Percentiles rank a stretch among this genome's conserved stretches.
Conservation (phyloP, 1,284 basidiomycete species). For the Sutorius eximius region DNA sequence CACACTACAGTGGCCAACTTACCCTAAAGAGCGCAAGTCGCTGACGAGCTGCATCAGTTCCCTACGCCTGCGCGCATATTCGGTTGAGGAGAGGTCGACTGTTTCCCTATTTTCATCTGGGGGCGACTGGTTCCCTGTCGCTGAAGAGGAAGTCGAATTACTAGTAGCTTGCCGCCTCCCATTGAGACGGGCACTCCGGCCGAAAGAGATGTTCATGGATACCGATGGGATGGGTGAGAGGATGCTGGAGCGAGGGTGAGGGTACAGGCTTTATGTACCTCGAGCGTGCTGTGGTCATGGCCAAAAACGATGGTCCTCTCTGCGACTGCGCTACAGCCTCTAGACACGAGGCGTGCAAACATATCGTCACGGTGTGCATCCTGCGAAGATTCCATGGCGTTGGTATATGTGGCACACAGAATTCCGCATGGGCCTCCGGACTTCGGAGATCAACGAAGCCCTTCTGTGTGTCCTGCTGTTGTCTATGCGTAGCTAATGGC, state of each 20-base stretch:
- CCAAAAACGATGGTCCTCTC: not conserved
- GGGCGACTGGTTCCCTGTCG: conserved; percentile 1
- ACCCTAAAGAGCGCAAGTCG: conserved; percentile 48
- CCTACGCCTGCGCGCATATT: conserved; percentile 47
- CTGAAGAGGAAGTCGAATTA: not conserved
- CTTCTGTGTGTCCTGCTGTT: not conserved
- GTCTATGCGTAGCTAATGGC: not conserved
- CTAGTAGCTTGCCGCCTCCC: not conserved
- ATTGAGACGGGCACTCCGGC: not conserved
- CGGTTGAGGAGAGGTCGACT: conserved; percentile 30
- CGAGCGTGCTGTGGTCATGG: not conserved
- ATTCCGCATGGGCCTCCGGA: not conserved
- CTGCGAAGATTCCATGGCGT: not conserved
- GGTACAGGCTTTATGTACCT: conserved; percentile 17
- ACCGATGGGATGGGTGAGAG: not conserved
- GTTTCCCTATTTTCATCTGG: conserved; percentile 15
- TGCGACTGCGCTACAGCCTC: not conserved
- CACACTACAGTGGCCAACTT: conserved; percentile 7
- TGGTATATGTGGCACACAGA: not conserved
- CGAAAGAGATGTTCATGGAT: conserved; percentile 11
- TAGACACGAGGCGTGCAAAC: not conserved
- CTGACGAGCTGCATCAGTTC: conserved; percentile 48
- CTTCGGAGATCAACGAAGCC: not conserved
- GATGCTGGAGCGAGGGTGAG: not conserved
- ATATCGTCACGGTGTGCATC: not conserved